Evolutionary conservation across 2,329 filamentous ascomycete species (phyloP).

Genomic region (Pleomassaria siparia): DNA sequence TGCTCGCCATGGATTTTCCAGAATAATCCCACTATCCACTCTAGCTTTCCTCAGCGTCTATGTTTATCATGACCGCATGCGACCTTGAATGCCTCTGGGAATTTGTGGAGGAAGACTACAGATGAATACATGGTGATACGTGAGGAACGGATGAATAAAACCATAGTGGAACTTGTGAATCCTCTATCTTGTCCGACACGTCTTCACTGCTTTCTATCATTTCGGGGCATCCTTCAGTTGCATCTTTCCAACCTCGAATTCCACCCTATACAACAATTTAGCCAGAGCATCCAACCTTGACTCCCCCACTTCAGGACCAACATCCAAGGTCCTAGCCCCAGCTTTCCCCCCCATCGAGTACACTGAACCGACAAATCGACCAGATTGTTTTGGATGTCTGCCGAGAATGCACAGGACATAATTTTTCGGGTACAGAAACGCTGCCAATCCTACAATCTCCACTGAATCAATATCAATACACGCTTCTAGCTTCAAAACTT

Average conservation of each 20-base stretch:
- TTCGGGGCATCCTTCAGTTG: conserved; percentile 7
- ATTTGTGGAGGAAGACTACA: no score
- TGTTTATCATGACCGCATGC: no score
- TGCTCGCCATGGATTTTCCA: no score
- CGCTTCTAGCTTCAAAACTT: not conserved
- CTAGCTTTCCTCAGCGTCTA: no score
- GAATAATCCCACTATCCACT: no score
- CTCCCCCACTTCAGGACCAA: conserved; percentile 17
- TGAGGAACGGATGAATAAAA: no score
- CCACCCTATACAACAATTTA: conserved; percentile 14
- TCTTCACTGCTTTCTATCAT: not conserved
- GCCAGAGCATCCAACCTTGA: conserved; percentile 15
- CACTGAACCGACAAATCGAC: conserved; percentile 15
- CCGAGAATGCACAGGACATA: conserved; percentile 16
- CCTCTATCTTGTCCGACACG: no score
- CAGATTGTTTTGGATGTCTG: conserved; percentile 10
- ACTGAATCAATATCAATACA: not conserved
- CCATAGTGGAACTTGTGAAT: no score
- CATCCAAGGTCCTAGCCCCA: conserved; percentile 13
- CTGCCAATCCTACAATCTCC: conserved; percentile 6
- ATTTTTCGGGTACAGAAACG: conserved; percentile 14
- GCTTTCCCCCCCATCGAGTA: conserved; percentile 16
- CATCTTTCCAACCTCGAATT: conserved; percentile 11
- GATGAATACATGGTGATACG: no score
- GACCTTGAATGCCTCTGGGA: no score